phyloP scores from a whole-genome alignment of 2,329 filamentous ascomycete species.

The Cladosporium sp. region DNA sequence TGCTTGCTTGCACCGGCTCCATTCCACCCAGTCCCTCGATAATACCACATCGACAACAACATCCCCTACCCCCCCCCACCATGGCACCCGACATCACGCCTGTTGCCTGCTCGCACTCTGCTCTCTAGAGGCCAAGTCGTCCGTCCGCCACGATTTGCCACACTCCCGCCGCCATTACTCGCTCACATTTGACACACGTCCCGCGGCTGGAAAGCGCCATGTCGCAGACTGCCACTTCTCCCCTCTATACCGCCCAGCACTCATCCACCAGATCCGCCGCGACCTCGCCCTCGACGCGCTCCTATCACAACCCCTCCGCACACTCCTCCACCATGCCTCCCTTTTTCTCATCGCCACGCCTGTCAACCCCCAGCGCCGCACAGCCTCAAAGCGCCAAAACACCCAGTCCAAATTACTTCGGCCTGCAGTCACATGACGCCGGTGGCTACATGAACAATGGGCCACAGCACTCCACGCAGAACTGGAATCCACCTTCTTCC shows the following conservation, averaged over 20 bases:
- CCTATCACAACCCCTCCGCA: neutral
- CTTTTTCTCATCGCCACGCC: slow-evolving; percentile 31
- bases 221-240: slow-evolving; percentile 30
- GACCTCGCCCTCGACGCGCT: slow-evolving; percentile 10
- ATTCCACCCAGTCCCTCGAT: neutral
- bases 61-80: neutral
- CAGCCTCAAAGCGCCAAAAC: slow-evolving; percentile 28
- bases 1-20: neutral
- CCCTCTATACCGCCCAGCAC: slow-evolving; percentile 22
- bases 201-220: slow-evolving; percentile 19
- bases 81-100: neutral
- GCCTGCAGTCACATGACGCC: slow-evolving; percentile 65
- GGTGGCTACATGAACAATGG: slow-evolving; percentile 52
- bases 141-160: neutral
- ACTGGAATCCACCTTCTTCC: slow-evolving; percentile 73
- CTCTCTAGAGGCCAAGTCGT: neutral
- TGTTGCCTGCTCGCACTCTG: neutral
- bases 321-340: slow-evolving; percentile 29
- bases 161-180: slow-evolving; percentile 2
- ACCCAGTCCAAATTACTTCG: slow-evolving; percentile 83
- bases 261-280: slow-evolving; percentile 1
- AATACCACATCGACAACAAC: neutral
- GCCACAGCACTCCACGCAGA: slow-evolving; percentile 60
- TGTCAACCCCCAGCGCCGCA: slow-evolving; percentile 24
- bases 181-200: neutral